Evolutionary conservation across 1,284 basidiomycete genomes (phyloP), one percentile per base, ranked within the genome.

Genomic region (Puccinia triticina): DNA sequence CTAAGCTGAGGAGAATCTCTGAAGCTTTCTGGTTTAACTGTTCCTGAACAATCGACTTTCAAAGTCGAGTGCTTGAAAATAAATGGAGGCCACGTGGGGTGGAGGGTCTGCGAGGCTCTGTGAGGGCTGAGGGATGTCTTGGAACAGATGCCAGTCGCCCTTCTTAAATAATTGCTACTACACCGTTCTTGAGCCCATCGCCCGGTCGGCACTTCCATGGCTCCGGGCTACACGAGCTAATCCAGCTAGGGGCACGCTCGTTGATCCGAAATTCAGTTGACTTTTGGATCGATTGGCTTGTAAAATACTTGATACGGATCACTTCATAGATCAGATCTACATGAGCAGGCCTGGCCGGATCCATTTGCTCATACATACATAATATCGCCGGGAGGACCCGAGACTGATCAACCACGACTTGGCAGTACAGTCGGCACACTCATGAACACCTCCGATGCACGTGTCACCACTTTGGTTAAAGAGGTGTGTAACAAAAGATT

Each of bases 221-320:
- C 18, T 10, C 53, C 18, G 53, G n/a, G n/a, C n/a, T n/a, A 55
- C 10, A 4, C 5, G 18, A 55, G 53, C 10, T 46, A 14, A 46
- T 46, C 43, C 53, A 5, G 23, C 53, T 55, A 21, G 53, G 23
- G 53, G 23, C 11, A 16, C 23, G 53, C 53, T 55, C 53, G 34
- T 64, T 32, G 61, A 64, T 64, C 61, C 53, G 14, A 46, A 46
- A 46, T 14, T 46, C 43, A 55, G 53, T 55, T 55, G 53, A 55
- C 18, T 21, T 55, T 55, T n/a, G n/a, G 53, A 16, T 55, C 53
- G 53, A 8, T 55, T 55, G 14, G 53, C 53, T n/a, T 7, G 7
- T 14, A 46, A 8, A 5, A 55, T 55, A 5, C 10, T 55, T 16
- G 10, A 4, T 55, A 55, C 53, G 23, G 53, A 55, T n/a, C 23